Percentiles rank a stretch among this genome's conserved stretches.
These are phyloP conservation scores for Kazachstania sp. DNA, from an alignment of 1,139 yeast species.

Conservation along the genomic window DNA sequence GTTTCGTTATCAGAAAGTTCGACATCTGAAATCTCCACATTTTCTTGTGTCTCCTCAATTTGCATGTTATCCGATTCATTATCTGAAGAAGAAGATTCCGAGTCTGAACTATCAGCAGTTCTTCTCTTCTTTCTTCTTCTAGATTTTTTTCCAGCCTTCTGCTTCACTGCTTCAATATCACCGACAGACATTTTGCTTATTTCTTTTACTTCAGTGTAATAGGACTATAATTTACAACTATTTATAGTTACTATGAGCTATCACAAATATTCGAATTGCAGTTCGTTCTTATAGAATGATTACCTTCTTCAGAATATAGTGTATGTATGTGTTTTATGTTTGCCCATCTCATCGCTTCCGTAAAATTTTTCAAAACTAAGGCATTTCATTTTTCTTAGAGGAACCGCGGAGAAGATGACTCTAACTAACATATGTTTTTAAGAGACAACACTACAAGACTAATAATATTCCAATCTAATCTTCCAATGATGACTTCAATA, in stretches of 20 bases:
- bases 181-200: constrained; percentile 14
- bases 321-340: no score
- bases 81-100: constrained; percentile 32
- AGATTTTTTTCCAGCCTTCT: constrained; percentile 24
- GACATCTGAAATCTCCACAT: constrained; percentile 22
- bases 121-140: constrained; percentile 70
- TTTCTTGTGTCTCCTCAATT: neutral
- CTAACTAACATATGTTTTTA: no score
- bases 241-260: no score
- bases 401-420: no score
- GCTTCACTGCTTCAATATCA: constrained; percentile 14
- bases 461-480: no score
- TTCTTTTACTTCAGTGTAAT: neutral
- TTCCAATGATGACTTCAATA: no score
- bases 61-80: constrained; percentile 16
- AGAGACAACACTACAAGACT: no score
- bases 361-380: no score
- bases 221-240: neutral
- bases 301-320: neutral
- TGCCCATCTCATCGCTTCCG: constrained; percentile 7
- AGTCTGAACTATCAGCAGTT: constrained; percentile 52
- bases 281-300: no score
- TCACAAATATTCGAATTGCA: no score
- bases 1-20: constrained; percentile 39
- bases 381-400: no score